Conservation (phyloP, 2,329 filamentous ascomycete species). For the Magnaporthiopsis incrustans region DNA sequence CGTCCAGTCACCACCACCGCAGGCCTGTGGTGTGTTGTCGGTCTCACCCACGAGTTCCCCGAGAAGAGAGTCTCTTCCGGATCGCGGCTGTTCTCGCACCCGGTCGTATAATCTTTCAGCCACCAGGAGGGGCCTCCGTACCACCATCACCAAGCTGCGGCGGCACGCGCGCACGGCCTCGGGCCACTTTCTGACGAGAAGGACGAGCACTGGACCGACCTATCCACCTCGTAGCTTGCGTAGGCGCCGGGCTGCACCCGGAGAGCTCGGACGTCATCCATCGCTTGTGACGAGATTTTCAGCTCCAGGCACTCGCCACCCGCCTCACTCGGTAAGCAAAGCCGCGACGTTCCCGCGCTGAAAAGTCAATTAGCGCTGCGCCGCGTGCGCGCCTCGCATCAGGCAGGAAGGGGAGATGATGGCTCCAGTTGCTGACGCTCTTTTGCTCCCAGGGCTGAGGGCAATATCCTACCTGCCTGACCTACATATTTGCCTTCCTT, state of each 20-base stretch:
- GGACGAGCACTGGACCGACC: not conserved
- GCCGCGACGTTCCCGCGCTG: not conserved
- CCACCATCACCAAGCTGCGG: not conserved
- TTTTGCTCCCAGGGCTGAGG: not conserved
- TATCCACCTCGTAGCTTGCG: not conserved
- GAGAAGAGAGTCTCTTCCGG: not conserved
- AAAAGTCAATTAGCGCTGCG: not conserved
- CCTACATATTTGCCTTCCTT: too few relatives aligned
- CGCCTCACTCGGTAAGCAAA: not conserved
- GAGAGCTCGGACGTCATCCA: not conserved
- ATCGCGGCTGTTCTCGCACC: conserved; percentile 5
- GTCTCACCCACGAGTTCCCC: not conserved
- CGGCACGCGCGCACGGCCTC: not conserved
- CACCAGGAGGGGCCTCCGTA: too few relatives aligned
- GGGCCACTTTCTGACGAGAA: not conserved
- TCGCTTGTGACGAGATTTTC: not conserved
- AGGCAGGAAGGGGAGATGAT: not conserved
- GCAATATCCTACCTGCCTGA: too few relatives aligned
- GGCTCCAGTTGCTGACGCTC: not conserved
- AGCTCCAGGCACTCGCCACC: not conserved
- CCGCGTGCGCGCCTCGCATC: not conserved
- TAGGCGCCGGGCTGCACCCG: not conserved
- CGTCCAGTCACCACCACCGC: not conserved
- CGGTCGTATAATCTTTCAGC: conserved; percentile 6
- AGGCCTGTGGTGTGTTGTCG: conserved; percentile 1